Evolutionary conservation across 2,329 filamentous ascomycete species (phyloP), one percentile per base, ranked within the genome.

Genomic region (Chrysoporthe austroafricana): DNA sequence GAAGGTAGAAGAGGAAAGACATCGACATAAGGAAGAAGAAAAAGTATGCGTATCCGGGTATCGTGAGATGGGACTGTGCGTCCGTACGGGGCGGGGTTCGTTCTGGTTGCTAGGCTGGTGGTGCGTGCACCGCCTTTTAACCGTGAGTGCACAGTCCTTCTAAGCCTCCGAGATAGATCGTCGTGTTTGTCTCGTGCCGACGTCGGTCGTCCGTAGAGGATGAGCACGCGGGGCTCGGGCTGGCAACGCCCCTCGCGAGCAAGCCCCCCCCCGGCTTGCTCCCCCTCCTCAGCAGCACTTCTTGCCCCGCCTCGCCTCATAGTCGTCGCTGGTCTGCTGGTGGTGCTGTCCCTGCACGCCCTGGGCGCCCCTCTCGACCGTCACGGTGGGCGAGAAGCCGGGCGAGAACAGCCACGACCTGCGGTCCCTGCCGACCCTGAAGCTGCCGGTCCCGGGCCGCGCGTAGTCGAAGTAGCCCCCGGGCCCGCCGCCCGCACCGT

Each of bases 341-440:
- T 73, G 66, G 43, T 73, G 71, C 56, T 79, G 74, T 4, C 72
- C 71, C 4, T 63, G 63, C 48, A 52, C 36, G 13, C 42, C n/a
- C 64, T 56, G 46, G 2, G 76, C 78, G 8, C 76, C 77, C 50
- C 80, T 81, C 66, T 83, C 84, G 39, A 86, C 76, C 3, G 83
- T 81, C 4, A 87, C 78, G 13, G 83, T 80, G 1, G 85, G 84
- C 13, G 83, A 83, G 72, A 88, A 87, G 1, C 76, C 79, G 0
- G 85, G 84, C 1, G 84, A 83, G 72, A 88, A 88, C 34, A 88
- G 74, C 86, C 86, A 88, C 75, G 86, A 88, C 56, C 86, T 77
- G 50, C 86, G 77, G 73, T 89, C 86, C 63, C 85, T 80, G 8
- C 86, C 86, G 18, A 88, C 82, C 60, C 86, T 81, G 73, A 89